Evolutionary conservation across 306 rosid species (phyloP), one percentile per base, ranked within the genome.

Genomic region (Acacia crassicarpa): DNA sequence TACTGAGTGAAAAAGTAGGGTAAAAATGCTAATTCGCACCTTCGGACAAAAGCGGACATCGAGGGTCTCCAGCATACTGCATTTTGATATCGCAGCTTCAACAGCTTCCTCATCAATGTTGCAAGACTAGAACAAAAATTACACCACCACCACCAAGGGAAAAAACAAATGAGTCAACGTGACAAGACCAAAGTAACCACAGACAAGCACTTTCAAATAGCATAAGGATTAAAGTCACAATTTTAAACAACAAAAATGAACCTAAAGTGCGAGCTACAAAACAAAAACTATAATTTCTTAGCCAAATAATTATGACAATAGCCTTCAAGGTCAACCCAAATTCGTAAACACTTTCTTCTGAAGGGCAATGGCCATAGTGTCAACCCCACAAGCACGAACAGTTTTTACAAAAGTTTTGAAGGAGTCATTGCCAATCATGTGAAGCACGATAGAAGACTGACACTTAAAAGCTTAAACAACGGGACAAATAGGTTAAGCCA

Each of bases 41-140:
- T 90, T 94, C 3, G 86, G 94, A 90, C 98, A 94, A 71, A 84
- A 92, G 81, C 98, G 97, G 72, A 94, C 91, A 76, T 94, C 98
- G 44, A 94, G 92, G 11, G 95, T 94, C 88, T 94, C 95, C 79
- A 94, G 86, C 92, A 87, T 83, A 76, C 76, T 76, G 82, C 98
- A 94, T 73, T 90, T 92, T 32, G 90, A 84, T 88, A 89, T 87
- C 17, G 98, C 98, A 80, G 91, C 91, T 77, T 92, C 95, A 70
- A 90, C 91, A 9, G 89, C 94, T 79, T 84, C 92, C 68, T 83
- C 97, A 46, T 89, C 91, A 51, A 92, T 89, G 85, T 90, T 92
- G 88, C 97, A 94, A 46, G 97, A 89, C 98, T 93, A 76, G 78
- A 63, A 32, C 35, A 69, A 79, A 79, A 38, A 76, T 30, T 25